A percentile compares a stretch with the other conserved stretches of the same genome.
phyloP scores from a whole-genome alignment of 1,284 basidiomycete species.

The Mycena sp. region DNA sequence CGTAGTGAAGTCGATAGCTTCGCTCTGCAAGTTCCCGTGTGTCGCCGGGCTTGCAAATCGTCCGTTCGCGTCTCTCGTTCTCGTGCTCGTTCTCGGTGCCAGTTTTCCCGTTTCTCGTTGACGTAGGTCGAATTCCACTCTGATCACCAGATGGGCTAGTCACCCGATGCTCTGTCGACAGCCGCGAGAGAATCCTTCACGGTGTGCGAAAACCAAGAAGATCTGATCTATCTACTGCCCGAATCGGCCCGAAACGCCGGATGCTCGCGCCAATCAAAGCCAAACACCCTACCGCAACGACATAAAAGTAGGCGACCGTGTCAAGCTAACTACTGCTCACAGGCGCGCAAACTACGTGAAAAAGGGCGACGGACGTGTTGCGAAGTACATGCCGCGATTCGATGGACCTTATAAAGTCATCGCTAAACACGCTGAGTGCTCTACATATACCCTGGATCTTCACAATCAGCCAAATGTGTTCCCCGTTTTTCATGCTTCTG shows the following conservation, averaged over 20 bases:
- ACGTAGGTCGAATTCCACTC: background rate
- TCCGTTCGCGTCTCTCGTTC: background rate
- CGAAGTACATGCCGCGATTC: constrained; percentile 39
- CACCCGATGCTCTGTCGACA: too few species aligned
- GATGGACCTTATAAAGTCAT: too few species aligned
- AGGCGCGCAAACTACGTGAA: constrained; percentile 22
- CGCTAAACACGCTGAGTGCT: too few species aligned
- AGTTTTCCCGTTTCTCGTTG: background rate
- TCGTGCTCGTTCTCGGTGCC: background rate
- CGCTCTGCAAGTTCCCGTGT: background rate
- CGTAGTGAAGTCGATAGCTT: background rate
- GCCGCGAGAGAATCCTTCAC: too few species aligned
- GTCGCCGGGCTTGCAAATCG: background rate
- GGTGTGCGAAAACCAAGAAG: too few species aligned
- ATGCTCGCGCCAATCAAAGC: too few species aligned
- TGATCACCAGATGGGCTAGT: constrained; percentile 1
- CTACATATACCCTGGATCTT: constrained; percentile 31
- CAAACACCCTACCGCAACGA: too few species aligned
- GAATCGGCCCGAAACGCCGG: too few species aligned
- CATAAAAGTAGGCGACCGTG: constrained; percentile 26
- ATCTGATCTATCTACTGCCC: too few species aligned
- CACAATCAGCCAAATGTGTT: background rate
- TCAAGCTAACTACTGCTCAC: constrained; percentile 29
- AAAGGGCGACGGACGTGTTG: constrained; percentile 28
- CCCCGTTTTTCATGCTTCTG: too few species aligned